Conservation (phyloP, 352 stramenopile genomes). For the Phytophthora pseudosyringae region DNA sequence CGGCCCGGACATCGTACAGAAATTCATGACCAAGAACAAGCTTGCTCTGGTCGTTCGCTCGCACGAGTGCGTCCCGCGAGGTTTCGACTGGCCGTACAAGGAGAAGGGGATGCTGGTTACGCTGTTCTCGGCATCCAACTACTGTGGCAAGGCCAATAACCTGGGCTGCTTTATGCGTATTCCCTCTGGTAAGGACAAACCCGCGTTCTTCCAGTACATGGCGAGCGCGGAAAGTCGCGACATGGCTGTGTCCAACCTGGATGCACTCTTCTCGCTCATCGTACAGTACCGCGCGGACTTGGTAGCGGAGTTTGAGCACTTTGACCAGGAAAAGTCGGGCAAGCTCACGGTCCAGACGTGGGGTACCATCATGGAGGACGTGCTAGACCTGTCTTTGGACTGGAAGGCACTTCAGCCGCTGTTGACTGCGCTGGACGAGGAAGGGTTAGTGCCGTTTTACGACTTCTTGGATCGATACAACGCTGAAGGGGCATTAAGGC, state of each 20-base stretch:
- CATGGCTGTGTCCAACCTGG: slow-evolving; percentile 82
- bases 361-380: slow-evolving; percentile 78
- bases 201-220: slow-evolving; percentile 91
- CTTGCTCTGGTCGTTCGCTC: slow-evolving; percentile 83
- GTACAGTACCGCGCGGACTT: slow-evolving; percentile 75
- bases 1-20: slow-evolving; percentile 77
- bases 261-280: slow-evolving; percentile 88
- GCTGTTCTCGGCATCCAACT: slow-evolving; percentile 89
- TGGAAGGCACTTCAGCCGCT: slow-evolving; percentile 80
- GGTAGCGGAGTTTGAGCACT: slow-evolving; percentile 64
- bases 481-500: slow-evolving; percentile 45
- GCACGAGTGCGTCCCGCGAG: slow-evolving; percentile 84
- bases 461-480: slow-evolving; percentile 85
- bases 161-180: slow-evolving; percentile 88
- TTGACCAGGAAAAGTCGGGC: slow-evolving; percentile 46
- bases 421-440: slow-evolving; percentile 71
- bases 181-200: slow-evolving; percentile 70
- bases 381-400: slow-evolving; percentile 80
- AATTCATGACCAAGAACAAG: slow-evolving; percentile 89
- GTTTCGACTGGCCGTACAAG: slow-evolving; percentile 82
- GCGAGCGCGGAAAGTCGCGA: slow-evolving; percentile 80
- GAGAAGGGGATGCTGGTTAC: slow-evolving; percentile 89
- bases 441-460: slow-evolving; percentile 73
- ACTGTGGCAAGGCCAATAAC: slow-evolving; percentile 88
- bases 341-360: slow-evolving; percentile 61